Base-by-base conservation (phyloP, 2,329 filamentous ascomycete species). In the Cadophora malorum region DNA sequence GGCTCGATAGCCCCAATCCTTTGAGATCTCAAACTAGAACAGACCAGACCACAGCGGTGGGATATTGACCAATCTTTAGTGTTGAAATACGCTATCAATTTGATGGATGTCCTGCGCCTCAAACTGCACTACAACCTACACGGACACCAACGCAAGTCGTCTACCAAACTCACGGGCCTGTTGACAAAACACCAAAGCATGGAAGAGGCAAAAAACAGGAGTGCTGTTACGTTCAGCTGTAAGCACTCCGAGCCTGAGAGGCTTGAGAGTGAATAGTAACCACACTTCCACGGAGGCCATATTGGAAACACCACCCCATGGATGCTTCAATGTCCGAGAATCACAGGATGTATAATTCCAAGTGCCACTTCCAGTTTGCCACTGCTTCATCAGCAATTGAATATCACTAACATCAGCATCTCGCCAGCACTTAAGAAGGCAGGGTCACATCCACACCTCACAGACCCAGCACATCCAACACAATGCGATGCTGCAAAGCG, bases 361-460 rank as follows among this genome's bases (percentile, higher is more conserved):
- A 53, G 50, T 55, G 52, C 52, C 52, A 55, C 25, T 49, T n/a
- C 7, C 45, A 21, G 2, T 49, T 19, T 19, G 16, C 41, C 41
- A 45, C 41, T 5, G 14, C n/a, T 21, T 21, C n/a, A 8, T 21
- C n/a, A 49, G 41, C 41, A 45, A 45, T 45, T 45, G 10, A 19
- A 45, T 2, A 45, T 16, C 12, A 16, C 41, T 19, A 45, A 9
- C 41, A 28, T 28, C 14, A 19, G 41, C 25, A 28, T 28, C 9
- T 53, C 50, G 12, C 50, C 50, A 53, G 8, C 21, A 53, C 28
- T 28, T 28, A 5, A 28, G 28, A 28, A 31, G 23, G 23, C 52
- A 53, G 23, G 50, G 50, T 53, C 12, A 53, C 50, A 53, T 53
- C 50, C 50, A 53, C 35, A 53, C 23, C n/a, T n/a, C n/a, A n/a